Evolutionary conservation across 2,329 filamentous ascomycete species (phyloP), one percentile per base, ranked within the genome.

Genomic region (Pseudogymnoascus sp.): DNA sequence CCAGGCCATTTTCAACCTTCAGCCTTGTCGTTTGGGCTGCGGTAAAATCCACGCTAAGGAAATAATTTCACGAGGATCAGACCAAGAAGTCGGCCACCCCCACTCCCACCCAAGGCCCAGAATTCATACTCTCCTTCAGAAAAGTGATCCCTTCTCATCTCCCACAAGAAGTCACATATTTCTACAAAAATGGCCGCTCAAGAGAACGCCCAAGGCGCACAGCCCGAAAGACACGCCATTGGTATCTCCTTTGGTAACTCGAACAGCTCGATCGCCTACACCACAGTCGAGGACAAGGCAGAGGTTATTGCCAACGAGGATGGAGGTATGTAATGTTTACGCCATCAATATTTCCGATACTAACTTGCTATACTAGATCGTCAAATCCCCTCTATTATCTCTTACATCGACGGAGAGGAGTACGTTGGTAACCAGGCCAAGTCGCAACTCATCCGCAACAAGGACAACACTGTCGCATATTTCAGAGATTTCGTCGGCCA

Each of bases 291-390:
- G 72, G 93, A 95, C 76, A 96, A 95, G 81, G 88, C 91, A 66
- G 91, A 97, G 75, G 93, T 99, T 66, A 97, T 99, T 78, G 94
- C 94, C 72, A 97, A 99, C 78, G 94, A 97, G 79, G 94, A 97
- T 73, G 94, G 94, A 81, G 90, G 90, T 91, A 74, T 72, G 85
- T 77, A 25, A n/a, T 60, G 25, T 47, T 50, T 61, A 47, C 34
- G 8, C 14, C 3, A 4, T 16, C 14, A 7, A 50, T 50, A 32
- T 14, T 41, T 61, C 43, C 28, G 34, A 20, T 60, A 39, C 62
- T 68, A 50, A 50, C 3, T 50, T 50, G 22, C 41, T 11, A 1
- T 16, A 50, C 11, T 67, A 93, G 94, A 99, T 77, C 92, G 94
- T 75, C 93, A 97, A 76, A 99, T 99, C 67, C 94, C 94, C 67